phyloP scores from a whole-genome alignment of 495 filamentous ascomycete genomes.

The Mycothermus thermophilus region DNA sequence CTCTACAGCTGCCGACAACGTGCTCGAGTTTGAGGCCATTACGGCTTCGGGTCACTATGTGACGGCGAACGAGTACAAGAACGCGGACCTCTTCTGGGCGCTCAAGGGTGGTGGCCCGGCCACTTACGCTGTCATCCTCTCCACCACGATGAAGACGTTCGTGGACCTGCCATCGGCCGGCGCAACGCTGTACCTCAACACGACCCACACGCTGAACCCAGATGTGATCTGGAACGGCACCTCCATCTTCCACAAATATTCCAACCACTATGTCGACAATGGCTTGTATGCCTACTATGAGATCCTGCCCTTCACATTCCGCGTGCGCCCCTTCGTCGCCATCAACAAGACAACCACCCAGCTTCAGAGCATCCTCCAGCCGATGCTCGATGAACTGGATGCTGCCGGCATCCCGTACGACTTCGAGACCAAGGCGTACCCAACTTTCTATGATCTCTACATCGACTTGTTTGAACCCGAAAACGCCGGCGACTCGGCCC shows the following conservation, averaged over 20 bases:
- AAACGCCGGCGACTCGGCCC: constrained; percentile 10
- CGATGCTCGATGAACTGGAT: constrained; percentile 24
- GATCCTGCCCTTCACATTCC: constrained; percentile 12
- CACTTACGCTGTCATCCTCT: constrained; percentile 43
- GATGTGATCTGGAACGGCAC: constrained; percentile 32
- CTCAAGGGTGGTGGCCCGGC: constrained; percentile 41
- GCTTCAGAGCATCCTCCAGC: constrained; percentile 19
- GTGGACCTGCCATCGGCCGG: constrained; percentile 18
- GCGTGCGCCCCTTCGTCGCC: constrained; percentile 14
- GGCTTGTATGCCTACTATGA: constrained; percentile 33
- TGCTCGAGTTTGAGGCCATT: constrained; percentile 40
- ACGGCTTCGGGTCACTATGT: constrained; percentile 38
- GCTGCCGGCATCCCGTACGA: constrained; percentile 14
- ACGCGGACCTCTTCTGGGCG: constrained; percentile 45
- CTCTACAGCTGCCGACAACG: constrained; percentile 40
- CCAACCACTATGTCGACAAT: constrained; percentile 28
- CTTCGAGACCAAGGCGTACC: constrained; percentile 14
- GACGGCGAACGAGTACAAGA: constrained; percentile 31
- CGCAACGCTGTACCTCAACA: constrained; percentile 21
- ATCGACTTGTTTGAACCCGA: constrained; percentile 24
- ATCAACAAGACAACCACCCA: constrained; percentile 18
- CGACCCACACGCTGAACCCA: constrained; percentile 15
- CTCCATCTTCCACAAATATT: constrained; percentile 30
- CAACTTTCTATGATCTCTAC: constrained; percentile 29
- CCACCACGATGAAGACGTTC: constrained; percentile 34